Evolutionary conservation across 805 yeast genomes (phyloP).

Genomic region (Ogataea methylovora): DNA sequence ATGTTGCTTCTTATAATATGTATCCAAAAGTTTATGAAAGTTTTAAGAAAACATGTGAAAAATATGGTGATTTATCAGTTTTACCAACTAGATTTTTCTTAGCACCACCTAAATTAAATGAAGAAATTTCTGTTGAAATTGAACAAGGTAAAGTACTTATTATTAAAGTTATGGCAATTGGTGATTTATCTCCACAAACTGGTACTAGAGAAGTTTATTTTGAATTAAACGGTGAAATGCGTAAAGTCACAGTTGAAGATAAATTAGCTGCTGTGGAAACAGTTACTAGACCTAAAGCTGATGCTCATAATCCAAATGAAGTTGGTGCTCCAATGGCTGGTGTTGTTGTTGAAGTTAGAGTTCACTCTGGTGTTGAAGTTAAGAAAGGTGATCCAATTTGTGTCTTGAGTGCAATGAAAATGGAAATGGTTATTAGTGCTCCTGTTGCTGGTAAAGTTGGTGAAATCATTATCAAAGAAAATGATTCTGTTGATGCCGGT

Average conservation of each 20-base stretch:
- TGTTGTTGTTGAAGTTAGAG: conserved; percentile 91
- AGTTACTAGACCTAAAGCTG: conserved; percentile 85
- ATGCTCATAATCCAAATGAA: conserved; percentile 77
- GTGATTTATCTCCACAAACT: conserved; percentile 76
- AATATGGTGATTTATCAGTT: conserved; percentile 88
- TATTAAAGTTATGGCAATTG: conserved; percentile 85
- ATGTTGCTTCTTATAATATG: conserved; percentile 94
- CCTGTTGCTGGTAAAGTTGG: conserved; percentile 81
- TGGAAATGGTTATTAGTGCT: conserved; percentile 98
- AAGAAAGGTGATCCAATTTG: conserved; percentile 96
- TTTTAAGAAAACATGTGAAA: conserved; percentile 63
- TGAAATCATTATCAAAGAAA: conserved; percentile 72
- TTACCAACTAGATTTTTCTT: conserved; percentile 89
- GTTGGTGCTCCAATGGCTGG: conserved; percentile 99
- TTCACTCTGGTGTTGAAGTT: conserved; percentile 79
- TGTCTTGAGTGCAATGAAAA: conserved; percentile 95
- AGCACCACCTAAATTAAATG: conserved; percentile 80
- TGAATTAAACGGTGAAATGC: conserved; percentile 96
- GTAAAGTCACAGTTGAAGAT: conserved; percentile 90
- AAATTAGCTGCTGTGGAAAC: conserved; percentile 80
- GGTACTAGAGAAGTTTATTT: conserved; percentile 96
- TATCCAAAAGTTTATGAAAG: conserved; percentile 96
- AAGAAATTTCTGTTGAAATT: conserved; percentile 82
- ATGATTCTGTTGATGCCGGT: conserved; percentile 92
- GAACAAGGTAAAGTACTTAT: conserved; percentile 93